Conservation (phyloP, 495 filamentous ascomycete genomes). For the Filosporella fistucella region DNA sequence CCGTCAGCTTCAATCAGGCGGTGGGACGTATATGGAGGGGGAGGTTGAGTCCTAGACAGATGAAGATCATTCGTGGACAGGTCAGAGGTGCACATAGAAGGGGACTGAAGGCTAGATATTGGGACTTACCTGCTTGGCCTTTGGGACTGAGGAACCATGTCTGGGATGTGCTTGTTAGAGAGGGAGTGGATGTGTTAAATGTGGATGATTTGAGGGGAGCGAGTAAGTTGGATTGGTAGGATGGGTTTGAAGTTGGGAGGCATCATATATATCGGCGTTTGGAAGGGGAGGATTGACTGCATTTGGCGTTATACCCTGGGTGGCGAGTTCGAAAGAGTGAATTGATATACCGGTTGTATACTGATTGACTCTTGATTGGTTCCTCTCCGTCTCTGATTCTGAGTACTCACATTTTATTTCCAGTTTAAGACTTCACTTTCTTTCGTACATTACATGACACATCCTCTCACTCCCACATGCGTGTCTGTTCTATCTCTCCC, state of each 20-base stretch:
- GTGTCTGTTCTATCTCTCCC: no score
- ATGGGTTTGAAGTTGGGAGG: not conserved
- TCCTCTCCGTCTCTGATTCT: no score
- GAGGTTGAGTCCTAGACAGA: slow-evolving; percentile 42
- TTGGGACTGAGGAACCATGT: slow-evolving; percentile 65
- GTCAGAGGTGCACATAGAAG: slow-evolving; percentile 62
- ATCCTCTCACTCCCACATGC: no score
- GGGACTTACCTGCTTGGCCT: slow-evolving; percentile 77
- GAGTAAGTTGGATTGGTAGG: slow-evolving; percentile 16
- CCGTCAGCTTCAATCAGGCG: slow-evolving; percentile 37
- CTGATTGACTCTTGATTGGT: no score
- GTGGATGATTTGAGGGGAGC: slow-evolving; percentile 68
- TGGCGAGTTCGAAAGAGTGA: no score
- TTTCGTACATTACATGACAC: no score
- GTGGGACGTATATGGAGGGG: slow-evolving; percentile 44
- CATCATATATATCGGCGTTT: not conserved
- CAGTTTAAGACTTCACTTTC: no score
- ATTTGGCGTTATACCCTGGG: no score
- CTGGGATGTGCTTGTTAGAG: slow-evolving; percentile 66
- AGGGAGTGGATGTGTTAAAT: slow-evolving; percentile 71
- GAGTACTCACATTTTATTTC: no score
- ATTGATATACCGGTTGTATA: no score
- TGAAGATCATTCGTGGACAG: slow-evolving; percentile 56
- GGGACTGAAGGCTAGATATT: slow-evolving; percentile 73
- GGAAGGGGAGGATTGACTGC: not conserved